Evolutionary conservation across 176 grass and related monocot genomes (phyloP).

Genomic region (Triticum monococcum): DNA sequence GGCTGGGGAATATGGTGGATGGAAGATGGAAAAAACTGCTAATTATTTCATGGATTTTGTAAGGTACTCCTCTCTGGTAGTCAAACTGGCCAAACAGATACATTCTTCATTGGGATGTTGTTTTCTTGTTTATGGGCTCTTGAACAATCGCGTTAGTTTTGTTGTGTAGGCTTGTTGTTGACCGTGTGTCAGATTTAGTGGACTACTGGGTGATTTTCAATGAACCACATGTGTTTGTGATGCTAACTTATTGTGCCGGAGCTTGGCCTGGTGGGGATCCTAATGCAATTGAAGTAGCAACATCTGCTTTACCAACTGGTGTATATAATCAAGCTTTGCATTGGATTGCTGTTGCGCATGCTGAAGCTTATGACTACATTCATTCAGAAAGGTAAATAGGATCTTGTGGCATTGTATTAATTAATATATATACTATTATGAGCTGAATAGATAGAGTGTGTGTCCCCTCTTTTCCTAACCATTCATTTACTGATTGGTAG

Average conservation of each 20-base stretch:
- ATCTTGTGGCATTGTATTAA: constrained; percentile 9
- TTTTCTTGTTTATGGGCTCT: not conserved
- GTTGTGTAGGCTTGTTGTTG: constrained; percentile 73
- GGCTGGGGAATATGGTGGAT: constrained; percentile 91
- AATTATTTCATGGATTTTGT: constrained; percentile 90
- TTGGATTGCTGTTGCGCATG: constrained; percentile 86
- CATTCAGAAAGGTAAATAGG: constrained; percentile 61
- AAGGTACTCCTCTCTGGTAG: constrained; percentile 42
- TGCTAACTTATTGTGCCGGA: constrained; percentile 94
- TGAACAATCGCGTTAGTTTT: constrained; percentile 28
- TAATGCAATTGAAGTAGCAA: constrained; percentile 82
- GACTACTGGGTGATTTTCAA: constrained; percentile 98
- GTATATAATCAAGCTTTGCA: constrained; percentile 83
- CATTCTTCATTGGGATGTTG: constrained; percentile 16
- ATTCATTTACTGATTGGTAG: constrained; percentile 41
- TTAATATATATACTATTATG: not conserved
- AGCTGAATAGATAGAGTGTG: constrained; percentile 6
- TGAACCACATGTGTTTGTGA: constrained; percentile 92
- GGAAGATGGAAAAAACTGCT: constrained; percentile 90
- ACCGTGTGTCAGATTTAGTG: constrained; percentile 82
- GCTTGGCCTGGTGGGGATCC: constrained; percentile 97
- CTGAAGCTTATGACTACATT: constrained; percentile 85
- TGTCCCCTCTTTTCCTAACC: constrained; percentile 26
- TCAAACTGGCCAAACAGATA: not conserved
- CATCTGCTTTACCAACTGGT: constrained; percentile 80